Evolutionary conservation across 257 asterid species (phyloP), one percentile per base, ranked within the genome.

Genomic region (Datura wrightii): DNA sequence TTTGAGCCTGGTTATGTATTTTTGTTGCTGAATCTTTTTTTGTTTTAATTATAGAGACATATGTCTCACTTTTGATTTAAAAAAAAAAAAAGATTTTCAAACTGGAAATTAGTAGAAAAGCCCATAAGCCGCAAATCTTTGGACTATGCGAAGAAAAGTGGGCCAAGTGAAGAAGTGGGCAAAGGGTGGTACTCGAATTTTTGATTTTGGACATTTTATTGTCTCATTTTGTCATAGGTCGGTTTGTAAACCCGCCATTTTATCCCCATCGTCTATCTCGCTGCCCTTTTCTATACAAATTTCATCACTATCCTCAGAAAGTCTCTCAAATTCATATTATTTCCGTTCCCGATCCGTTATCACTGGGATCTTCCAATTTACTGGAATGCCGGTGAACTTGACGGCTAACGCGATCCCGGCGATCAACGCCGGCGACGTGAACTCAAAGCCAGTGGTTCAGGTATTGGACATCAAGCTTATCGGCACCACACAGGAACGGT

Each of bases 361-460:
- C 37, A 2, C 79, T 69, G 15, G 2, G 15, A 69, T 69, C 52
- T 69, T 69, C 79, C 3, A 69, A 8, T 15, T 19, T 44, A 34
- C 55, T n/a, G 56, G 15, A 88, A 94, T 95, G 96, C 89, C 96
- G 85, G 92, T 93, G 85, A 89, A 92, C 83, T 88, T 94, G 85
- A 90, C 97, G 84, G 90, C 92, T 81, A 94, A 95, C 85, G 94
- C 98, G 19, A 86, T 97, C 84, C 76, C 93, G 87, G 94, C 97
- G 79, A 97, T 97, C 5, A 83, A 18, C 84, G 91, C 85, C 88
- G 99, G 99, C 81, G 97, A 95, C 52, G 91, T 93, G 14, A 97
- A 97, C 87, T 89, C 93, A 84, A 94, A 93, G 93, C 99, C 99
- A 82, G 91, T 96, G 85, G 95, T 96, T 63, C 99, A 94, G 95